A percentile compares a stretch with the other conserved stretches of the same genome.
phyloP scores from a whole-genome alignment of 73 alveolate genomes.

The Breviolum minutum region DNA sequence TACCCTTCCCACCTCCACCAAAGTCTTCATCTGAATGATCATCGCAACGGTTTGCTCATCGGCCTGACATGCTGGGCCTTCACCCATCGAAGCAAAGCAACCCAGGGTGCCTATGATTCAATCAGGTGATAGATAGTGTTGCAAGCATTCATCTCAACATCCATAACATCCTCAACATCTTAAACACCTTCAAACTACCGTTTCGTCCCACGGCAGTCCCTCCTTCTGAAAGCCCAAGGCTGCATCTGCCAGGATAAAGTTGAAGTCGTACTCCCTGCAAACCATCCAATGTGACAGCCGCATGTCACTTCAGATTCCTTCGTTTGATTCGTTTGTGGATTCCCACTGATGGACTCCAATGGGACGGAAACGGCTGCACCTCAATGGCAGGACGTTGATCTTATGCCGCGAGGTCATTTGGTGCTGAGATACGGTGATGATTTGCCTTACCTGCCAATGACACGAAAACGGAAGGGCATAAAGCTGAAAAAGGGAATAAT shows the following conservation, averaged over 20 bases:
- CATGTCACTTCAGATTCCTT: neutral
- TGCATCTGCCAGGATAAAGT: conserved; percentile 69
- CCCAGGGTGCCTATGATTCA: too few species aligned
- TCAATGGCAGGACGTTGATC: conserved; percentile 51
- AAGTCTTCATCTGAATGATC: conserved; percentile 90
- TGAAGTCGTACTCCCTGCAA: conserved; percentile 64
- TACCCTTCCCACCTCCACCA: conserved; percentile 7
- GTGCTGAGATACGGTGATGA: conserved; percentile 74
- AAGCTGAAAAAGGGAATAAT: neutral
- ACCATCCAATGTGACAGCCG: neutral
- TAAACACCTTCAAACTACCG: neutral
- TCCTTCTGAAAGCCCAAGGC: conserved; percentile 88
- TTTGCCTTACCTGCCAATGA: conserved; percentile 8
- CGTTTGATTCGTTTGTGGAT: neutral
- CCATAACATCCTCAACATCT: neutral
- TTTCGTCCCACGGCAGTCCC: neutral
- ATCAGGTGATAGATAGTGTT: too few species aligned
- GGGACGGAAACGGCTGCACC: neutral
- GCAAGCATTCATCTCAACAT: too few species aligned
- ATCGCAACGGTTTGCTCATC: conserved; percentile 94
- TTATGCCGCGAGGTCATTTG: conserved; percentile 90
- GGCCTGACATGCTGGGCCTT: conserved; percentile 1
- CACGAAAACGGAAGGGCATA: neutral
- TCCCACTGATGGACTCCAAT: neutral
- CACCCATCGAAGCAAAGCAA: too few species aligned